These are phyloP conservation scores for Rhinocladiella mackenziei DNA, from an alignment of 2,329 filamentous ascomycete species.

Conservation along the genomic window DNA sequence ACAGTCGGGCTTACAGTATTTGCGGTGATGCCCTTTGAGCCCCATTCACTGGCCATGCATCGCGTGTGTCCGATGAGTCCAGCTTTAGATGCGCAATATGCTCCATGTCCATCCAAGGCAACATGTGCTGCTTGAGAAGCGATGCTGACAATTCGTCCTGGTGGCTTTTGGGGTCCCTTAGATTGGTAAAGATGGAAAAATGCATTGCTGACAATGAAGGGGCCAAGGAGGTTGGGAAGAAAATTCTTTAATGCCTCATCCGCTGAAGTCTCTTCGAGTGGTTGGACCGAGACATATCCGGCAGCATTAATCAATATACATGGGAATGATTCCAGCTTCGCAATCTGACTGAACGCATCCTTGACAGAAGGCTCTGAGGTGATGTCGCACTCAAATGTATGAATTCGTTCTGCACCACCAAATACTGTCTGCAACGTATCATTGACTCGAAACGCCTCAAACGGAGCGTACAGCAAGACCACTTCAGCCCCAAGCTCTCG, in stretches of 20 bases:
- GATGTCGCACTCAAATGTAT: constrained; percentile 46
- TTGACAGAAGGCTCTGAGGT: constrained; percentile 47
- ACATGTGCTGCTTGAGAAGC: constrained; percentile 47
- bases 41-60: constrained; percentile 49
- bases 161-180: constrained; percentile 23
- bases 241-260: constrained; percentile 36
- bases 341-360: constrained; percentile 37
- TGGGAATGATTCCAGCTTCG: constrained; percentile 36
- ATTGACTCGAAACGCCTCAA: too few species aligned
- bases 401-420: constrained; percentile 33
- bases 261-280: constrained; percentile 42
- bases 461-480: too few species aligned
- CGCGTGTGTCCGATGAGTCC: constrained; percentile 44
- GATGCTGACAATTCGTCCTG: constrained; percentile 46
- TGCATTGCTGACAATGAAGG: constrained; percentile 45
- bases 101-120: constrained; percentile 44
- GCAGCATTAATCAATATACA: constrained; percentile 43
- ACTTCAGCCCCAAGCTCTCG: too few species aligned
- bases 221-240: constrained; percentile 42
- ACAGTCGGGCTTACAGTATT: constrained; percentile 47
- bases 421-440: too few species aligned
- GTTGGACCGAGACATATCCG: constrained; percentile 45
- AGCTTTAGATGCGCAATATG: constrained; percentile 49
- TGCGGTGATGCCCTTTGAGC: constrained; percentile 42
- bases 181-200: constrained; percentile 42